These are phyloP conservation scores for Penicillium occitanis DNA, from an alignment of 2,329 filamentous ascomycete species.

Conservation along the genomic window DNA sequence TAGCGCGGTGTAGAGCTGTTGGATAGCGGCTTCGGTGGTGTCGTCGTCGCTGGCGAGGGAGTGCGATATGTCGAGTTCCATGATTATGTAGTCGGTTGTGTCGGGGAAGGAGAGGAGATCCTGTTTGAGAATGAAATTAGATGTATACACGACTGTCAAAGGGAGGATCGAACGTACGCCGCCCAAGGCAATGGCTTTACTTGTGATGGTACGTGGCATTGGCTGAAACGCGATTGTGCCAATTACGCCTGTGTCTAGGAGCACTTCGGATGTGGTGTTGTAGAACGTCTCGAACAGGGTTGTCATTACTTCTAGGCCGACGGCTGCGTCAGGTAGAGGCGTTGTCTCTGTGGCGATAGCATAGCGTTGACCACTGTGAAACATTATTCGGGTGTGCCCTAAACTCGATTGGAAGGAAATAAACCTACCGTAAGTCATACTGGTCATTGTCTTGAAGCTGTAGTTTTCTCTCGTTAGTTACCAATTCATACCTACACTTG, in stretches of 20 bases:
- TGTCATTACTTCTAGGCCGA: conserved; percentile 33
- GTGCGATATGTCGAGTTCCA: conserved; percentile 49
- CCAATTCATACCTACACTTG: background rate
- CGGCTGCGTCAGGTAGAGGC: conserved; percentile 35
- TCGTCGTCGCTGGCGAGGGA: conserved; percentile 33
- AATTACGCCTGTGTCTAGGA: conserved; percentile 31
- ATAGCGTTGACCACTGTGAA: conserved; percentile 39
- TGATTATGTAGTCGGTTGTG: conserved; percentile 44
- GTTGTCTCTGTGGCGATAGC: conserved; percentile 42
- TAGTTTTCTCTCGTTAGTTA: background rate
- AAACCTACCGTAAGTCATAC: conserved; percentile 31
- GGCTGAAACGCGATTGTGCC: conserved; percentile 41
- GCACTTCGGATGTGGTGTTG: conserved; percentile 31
- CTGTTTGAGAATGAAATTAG: conserved; percentile 21
- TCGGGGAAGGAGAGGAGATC: conserved; percentile 45
- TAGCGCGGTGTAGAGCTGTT: conserved; percentile 40
- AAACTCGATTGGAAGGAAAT: too few species aligned
- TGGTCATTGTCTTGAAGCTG: conserved; percentile 45
- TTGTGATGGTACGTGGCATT: conserved; percentile 35
- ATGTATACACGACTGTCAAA: background rate
- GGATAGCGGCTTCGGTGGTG: conserved; percentile 42
- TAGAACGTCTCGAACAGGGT: conserved; percentile 37
- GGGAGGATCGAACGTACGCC: conserved; percentile 32
- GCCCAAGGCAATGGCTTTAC: conserved; percentile 36
- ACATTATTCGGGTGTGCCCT: background rate